Conservation (phyloP, 2,329 filamentous ascomycete genomes). For the Penicillium paneum region DNA sequence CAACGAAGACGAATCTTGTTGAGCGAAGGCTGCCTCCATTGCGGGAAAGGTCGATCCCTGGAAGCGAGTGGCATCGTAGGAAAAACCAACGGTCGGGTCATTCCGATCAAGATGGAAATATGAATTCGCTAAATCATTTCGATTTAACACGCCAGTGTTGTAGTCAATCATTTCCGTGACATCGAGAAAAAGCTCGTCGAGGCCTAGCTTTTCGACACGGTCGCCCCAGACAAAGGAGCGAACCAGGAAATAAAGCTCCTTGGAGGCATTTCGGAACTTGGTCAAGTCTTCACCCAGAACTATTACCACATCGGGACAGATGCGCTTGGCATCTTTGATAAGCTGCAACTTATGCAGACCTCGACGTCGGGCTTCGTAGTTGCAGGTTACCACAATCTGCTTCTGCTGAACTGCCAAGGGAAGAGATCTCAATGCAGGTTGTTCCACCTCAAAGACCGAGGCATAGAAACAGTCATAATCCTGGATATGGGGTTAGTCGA, state of each 20-base stretch:
- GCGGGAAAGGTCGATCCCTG: constrained; percentile 62
- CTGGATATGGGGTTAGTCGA: constrained; percentile 22
- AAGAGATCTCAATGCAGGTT: constrained; percentile 66
- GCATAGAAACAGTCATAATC: constrained; percentile 80
- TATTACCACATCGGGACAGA: constrained; percentile 81
- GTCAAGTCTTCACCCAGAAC: constrained; percentile 83
- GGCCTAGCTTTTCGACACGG: constrained; percentile 76
- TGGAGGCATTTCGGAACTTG: constrained; percentile 81
- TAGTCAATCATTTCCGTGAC: constrained; percentile 83
- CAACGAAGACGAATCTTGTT: constrained; percentile 25
- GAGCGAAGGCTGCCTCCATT: constrained; percentile 18
- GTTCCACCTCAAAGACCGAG: constrained; percentile 79
- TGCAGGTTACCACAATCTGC: constrained; percentile 88
- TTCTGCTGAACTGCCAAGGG: constrained; percentile 89
- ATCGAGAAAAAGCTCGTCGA: constrained; percentile 82
- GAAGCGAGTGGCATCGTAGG: constrained; percentile 67
- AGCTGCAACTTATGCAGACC: constrained; percentile 73
- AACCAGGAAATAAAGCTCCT: constrained; percentile 71
- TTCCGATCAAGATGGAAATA: constrained; percentile 74
- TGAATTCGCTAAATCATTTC: constrained; percentile 59
- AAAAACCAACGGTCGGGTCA: constrained; percentile 77
- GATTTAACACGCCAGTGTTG: constrained; percentile 71
- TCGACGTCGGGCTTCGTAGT: constrained; percentile 78
- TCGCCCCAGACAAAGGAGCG: constrained; percentile 72
- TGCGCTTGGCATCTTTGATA: constrained; percentile 72